Base-by-base conservation (phyloP, 192 early-diverging fungal genomes). In the Coemansia sp. region DNA sequence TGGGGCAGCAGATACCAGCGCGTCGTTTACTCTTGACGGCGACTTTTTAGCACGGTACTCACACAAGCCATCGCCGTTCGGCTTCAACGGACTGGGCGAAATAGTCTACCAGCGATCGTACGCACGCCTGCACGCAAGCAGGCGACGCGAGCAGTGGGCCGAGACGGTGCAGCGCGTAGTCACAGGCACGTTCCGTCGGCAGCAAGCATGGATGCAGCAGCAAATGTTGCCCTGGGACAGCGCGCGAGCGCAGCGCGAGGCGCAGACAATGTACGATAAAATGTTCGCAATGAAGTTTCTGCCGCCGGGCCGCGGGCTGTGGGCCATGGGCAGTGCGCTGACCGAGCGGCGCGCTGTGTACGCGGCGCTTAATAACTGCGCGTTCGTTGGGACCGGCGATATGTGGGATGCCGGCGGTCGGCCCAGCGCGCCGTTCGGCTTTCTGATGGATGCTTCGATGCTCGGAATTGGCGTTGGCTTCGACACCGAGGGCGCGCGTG, bases 401-500 rank as follows among this genome's bases (percentile, higher is more conserved):
- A 81, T 81, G 80, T 74, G 76, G 76, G 76, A 79, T 9, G 13
- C n/a, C n/a, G n/a, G 18, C 21, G 14, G 52, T 8, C 58, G 67
- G 10, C 41, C 66, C 19, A 51, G 59, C 23, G 46, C 14, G 52
- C 76, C 80, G 41, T 81, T 81, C 53, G 52, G 39, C 10, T 81
- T 81, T 27, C 50, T 81, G 27, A 79, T 81, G 71, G 80, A 81
- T 19, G 76, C 80, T 0, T 46, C 66, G 1, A 81, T 81, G 80
- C 62, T 81, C 12, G 80, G 77, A 2, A 71, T 81, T n/a, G 80
- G 80, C n/a, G 80, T 81, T 7, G 80, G 80, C 4, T 81, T 81
- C 39, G 80, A 81, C 53, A 78, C 75, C 37, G 64, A 64, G 55
- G 80, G 80, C n/a, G 57, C 74, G 11, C 30, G 51, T 9, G 37